Percentiles rank a stretch among this genome's conserved stretches.
These are phyloP conservation scores for Kodamaea derodonti DNA, from an alignment of 1,139 yeast species.

Conservation along the genomic window DNA sequence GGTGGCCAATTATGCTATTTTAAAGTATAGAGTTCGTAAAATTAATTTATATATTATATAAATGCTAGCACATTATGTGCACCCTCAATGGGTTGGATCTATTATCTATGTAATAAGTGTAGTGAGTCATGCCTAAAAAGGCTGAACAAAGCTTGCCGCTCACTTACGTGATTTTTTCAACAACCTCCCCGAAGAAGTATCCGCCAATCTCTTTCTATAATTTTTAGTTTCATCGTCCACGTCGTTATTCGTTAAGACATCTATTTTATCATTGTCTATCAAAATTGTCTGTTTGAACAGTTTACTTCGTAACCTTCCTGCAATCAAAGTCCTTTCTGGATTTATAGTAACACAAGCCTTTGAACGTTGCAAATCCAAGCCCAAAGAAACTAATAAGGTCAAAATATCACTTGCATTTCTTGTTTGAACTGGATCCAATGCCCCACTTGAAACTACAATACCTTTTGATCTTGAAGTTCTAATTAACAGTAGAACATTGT, in stretches of 20 bases:
- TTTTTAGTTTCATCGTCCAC: conserved; percentile 4
- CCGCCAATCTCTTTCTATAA: conserved; percentile 25
- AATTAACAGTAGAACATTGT: conserved; percentile 71
- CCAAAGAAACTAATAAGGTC: conserved; percentile 64
- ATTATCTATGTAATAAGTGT: too few relatives aligned
- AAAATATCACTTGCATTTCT: conserved; percentile 68
- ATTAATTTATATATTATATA: too few relatives aligned
- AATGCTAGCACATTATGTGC: too few relatives aligned
- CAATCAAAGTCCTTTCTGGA: conserved; percentile 61
- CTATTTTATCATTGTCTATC: conserved; percentile 35
- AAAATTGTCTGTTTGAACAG: conserved; percentile 67
- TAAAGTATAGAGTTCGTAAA: too few relatives aligned
- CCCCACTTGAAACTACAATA: conserved; percentile 74
- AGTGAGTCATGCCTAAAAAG: too few relatives aligned
- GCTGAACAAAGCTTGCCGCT: too few relatives aligned
- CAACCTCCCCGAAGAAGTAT: conserved; percentile 24
- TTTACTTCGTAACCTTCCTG: conserved; percentile 66
- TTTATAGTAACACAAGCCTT: conserved; percentile 55
- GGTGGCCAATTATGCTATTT: too few relatives aligned
- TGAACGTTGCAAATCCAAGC: conserved; percentile 61
- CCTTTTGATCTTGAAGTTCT: conserved; percentile 83
- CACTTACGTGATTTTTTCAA: conserved; percentile 23
- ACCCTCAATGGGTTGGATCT: too few relatives aligned
- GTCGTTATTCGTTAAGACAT: conserved; percentile 15
- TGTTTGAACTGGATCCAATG: conserved; percentile 52